These are phyloP conservation scores for Pseudomicrostroma phylloplanum DNA, from an alignment of 1,284 basidiomycete genomes.

Conservation along the genomic window DNA sequence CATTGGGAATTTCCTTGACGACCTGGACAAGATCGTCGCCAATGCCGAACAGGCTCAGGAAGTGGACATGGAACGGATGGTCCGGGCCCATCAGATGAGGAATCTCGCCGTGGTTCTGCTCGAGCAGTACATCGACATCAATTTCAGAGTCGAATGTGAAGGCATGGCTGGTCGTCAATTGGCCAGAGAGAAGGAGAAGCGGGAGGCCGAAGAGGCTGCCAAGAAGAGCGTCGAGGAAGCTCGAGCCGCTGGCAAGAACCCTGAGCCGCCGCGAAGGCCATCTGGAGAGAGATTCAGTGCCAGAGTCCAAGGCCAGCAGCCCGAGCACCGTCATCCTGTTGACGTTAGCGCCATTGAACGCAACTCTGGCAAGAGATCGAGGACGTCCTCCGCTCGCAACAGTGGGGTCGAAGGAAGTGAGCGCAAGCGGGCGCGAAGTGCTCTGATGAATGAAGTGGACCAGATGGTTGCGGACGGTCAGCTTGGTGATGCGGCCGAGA, in stretches of 20 bases:
- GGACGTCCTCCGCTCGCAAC: constrained; percentile 18
- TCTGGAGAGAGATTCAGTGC: constrained; percentile 51
- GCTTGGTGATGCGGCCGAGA: background rate
- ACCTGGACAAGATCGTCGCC: constrained; percentile 78
- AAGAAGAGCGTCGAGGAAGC: constrained; percentile 38
- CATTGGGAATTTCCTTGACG: constrained; percentile 77
- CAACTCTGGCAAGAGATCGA: constrained; percentile 24
- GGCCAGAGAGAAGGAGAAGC: constrained; percentile 55
- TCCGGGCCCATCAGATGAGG: constrained; percentile 81
- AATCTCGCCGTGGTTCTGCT: constrained; percentile 79
- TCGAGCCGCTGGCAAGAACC: constrained; percentile 45
- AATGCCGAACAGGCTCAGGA: constrained; percentile 63
- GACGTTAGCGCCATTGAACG: constrained; percentile 26
- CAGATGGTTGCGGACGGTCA: background rate
- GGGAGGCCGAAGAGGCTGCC: constrained; percentile 59
- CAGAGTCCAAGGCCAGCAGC: constrained; percentile 64
- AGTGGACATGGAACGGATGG: constrained; percentile 66
- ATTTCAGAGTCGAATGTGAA: constrained; percentile 76
- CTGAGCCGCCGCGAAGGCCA: constrained; percentile 28
- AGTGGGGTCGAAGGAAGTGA: background rate
- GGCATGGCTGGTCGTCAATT: constrained; percentile 75
- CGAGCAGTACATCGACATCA: constrained; percentile 73
- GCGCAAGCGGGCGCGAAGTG: background rate
- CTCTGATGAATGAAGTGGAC: background rate
- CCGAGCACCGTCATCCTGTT: constrained; percentile 54